Evolutionary conservation across 2,329 filamentous ascomycete species (phyloP).

Genomic region (Beauveria asiatica): DNA sequence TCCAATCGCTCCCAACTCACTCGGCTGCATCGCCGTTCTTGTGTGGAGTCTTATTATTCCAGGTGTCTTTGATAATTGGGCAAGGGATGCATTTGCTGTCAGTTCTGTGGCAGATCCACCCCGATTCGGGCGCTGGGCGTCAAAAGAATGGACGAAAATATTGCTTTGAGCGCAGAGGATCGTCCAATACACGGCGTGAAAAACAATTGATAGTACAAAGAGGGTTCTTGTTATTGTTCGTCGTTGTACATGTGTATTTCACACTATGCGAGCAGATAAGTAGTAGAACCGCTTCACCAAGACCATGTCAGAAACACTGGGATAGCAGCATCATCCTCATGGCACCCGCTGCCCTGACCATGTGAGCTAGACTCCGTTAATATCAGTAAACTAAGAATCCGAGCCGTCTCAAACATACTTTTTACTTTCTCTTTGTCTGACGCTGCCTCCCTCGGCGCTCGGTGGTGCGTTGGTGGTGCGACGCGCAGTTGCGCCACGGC

Average conservation of each 20-base stretch:
- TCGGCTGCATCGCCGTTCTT: background rate
- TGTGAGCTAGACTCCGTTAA: background rate
- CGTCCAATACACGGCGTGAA: background rate
- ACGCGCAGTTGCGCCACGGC: background rate
- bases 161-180: background rate
- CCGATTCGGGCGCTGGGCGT: background rate
- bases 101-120: background rate
- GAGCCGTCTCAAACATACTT: conserved; percentile 6
- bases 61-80: conserved; percentile 7
- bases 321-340: background rate
- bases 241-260: too few relatives aligned
- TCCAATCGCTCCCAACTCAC: background rate
- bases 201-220: background rate
- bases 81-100: background rate
- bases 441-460: conserved; percentile 8
- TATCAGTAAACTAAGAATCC: background rate
- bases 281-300: background rate
- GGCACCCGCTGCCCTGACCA: background rate
- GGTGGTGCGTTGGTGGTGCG: conserved; percentile 11
- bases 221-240: too few relatives aligned
- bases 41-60: conserved; percentile 7
- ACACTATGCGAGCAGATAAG: too few relatives aligned
- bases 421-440: conserved; percentile 5
- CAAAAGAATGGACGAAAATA: background rate
- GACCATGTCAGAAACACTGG: too few relatives aligned